Conservation (phyloP, 2,329 filamentous ascomycete genomes). For the Cytospora chrysosperma region DNA sequence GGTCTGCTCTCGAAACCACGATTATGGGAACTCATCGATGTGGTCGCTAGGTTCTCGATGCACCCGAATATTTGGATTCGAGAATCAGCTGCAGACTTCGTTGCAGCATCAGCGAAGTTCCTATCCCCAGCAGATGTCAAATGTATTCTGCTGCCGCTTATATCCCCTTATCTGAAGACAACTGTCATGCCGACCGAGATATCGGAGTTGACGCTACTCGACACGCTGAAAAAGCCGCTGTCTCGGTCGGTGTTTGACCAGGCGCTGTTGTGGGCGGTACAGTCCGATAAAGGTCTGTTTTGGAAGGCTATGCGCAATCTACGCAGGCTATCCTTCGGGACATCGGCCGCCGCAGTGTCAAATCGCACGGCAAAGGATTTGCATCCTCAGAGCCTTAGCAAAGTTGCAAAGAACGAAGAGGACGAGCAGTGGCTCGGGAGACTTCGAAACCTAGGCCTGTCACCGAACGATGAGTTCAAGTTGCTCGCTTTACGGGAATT, state of each 20-base stretch:
- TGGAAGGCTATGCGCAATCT: constrained; percentile 77
- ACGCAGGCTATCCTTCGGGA: constrained; percentile 62
- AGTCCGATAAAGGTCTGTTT: constrained; percentile 78
- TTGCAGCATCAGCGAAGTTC: constrained; percentile 73
- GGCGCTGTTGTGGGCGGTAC: constrained; percentile 80
- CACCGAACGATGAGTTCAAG: constrained; percentile 83
- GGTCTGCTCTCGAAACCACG: constrained; percentile 83
- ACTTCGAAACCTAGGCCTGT: constrained; percentile 79
- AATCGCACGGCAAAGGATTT: constrained; percentile 57
- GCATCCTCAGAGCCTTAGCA: constrained; percentile 57
- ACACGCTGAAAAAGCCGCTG: constrained; percentile 79
- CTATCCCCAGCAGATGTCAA: constrained; percentile 77
- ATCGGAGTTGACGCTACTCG: constrained; percentile 71
- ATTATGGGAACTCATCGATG: constrained; percentile 83
- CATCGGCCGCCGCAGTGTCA: constrained; percentile 56
- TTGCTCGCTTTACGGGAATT: constrained; percentile 84
- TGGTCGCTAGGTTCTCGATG: constrained; percentile 80
- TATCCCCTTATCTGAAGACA: constrained; percentile 79
- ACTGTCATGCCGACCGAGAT: constrained; percentile 60
- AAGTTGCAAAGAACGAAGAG: constrained; percentile 77
- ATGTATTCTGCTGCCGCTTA: constrained; percentile 78
- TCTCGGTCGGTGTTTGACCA: constrained; percentile 80
- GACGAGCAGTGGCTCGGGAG: constrained; percentile 92
- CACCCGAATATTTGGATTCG: constrained; percentile 96
- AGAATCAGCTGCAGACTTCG: constrained; percentile 81